phyloP scores from a whole-genome alignment of 2,329 filamentous ascomycete genomes.

The Verruconis gallopava region DNA sequence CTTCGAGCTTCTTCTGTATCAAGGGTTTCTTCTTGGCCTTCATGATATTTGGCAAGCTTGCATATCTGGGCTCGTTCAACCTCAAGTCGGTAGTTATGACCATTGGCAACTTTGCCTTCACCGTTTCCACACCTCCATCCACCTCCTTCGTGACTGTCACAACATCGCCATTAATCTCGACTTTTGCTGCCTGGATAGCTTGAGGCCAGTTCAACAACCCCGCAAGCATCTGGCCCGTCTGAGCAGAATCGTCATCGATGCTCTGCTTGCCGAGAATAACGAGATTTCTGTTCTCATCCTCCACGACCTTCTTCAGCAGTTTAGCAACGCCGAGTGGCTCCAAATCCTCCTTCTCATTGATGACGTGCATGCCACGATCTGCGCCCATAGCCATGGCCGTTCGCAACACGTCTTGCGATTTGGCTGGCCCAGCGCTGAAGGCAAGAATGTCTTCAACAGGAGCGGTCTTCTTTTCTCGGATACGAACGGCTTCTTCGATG shows the following conservation, averaged over 20 bases:
- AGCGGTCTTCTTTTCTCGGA: constrained; percentile 62
- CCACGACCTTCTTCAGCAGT: constrained; percentile 63
- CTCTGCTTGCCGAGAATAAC: constrained; percentile 95
- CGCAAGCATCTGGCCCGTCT: constrained; percentile 97
- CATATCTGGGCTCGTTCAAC: constrained; percentile 89
- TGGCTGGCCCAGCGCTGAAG: constrained; percentile 76
- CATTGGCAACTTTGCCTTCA: constrained; percentile 76
- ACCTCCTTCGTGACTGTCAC: constrained; percentile 82
- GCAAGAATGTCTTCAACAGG: constrained; percentile 80
- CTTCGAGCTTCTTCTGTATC: constrained; percentile 76
- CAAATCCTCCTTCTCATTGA: constrained; percentile 38
- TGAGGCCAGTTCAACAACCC: constrained; percentile 85
- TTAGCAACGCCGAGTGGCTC: constrained; percentile 92
- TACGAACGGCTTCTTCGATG: constrained; percentile 86
- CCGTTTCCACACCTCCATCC: constrained; percentile 86
- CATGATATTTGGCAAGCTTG: constrained; percentile 96
- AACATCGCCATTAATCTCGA: constrained; percentile 59
- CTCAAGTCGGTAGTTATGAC: constrained; percentile 90
- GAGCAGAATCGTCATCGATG: constrained; percentile 89
- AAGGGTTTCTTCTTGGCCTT: constrained; percentile 99
- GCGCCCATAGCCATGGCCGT: constrained; percentile 99
- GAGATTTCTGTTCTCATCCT: constrained; percentile 77
- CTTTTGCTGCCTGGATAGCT: constrained; percentile 82
- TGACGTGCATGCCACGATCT: constrained; percentile 76
- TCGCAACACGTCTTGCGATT: constrained; percentile 76